Evolutionary conservation across 768 basidiomycete species (phyloP), one percentile per base, ranked within the genome.

Genomic region (Arthromyces matolae): DNA sequence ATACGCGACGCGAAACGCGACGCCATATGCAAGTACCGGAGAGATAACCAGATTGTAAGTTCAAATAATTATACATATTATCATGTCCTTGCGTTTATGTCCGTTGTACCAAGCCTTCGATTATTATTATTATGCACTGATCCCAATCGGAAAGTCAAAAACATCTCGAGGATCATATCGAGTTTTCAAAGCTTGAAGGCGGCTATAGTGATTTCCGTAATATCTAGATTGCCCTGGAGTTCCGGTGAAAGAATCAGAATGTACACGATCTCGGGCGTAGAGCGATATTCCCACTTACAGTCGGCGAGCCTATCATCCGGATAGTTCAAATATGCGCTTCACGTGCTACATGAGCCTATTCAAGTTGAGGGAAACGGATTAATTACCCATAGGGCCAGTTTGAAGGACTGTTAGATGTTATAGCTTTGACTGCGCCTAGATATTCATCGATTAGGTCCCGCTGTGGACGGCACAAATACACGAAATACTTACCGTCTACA

Each of bases 81-180:
- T 31, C 29, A 8, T 8, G 8, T 14, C 29, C 14, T 31, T 31
- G 8, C 29, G 34, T 36, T 16, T 36, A n/a, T n/a, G n/a, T n/a
- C n/a, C n/a, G n/a, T n/a, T n/a, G n/a, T n/a, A n/a, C n/a, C n/a
- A n/a, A n/a, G n/a, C n/a, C n/a, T n/a, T n/a, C n/a, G n/a, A n/a
- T n/a, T n/a, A n/a, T n/a, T n/a, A n/a, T n/a, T n/a, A n/a, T n/a
- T n/a, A n/a, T n/a, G n/a, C n/a, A n/a, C n/a, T 55, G 8, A 71
- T 63, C 16, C 59, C 61, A 19, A 60, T 60, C 1, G 71, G 71
- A 61, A 75, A 75, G n/a, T 61, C 54, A 38, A 76, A 76, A 1
- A 69, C 54, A 25, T 68, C 58, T 3, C 57, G 47, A 1, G 73
- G 73, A 50, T 74, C 72, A 25, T 68, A 59, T 18, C 36, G 47